Evolutionary conservation across 306 rosid species (phyloP), one percentile per base, ranked within the genome.

Genomic region (Cucurbita moschata): DNA sequence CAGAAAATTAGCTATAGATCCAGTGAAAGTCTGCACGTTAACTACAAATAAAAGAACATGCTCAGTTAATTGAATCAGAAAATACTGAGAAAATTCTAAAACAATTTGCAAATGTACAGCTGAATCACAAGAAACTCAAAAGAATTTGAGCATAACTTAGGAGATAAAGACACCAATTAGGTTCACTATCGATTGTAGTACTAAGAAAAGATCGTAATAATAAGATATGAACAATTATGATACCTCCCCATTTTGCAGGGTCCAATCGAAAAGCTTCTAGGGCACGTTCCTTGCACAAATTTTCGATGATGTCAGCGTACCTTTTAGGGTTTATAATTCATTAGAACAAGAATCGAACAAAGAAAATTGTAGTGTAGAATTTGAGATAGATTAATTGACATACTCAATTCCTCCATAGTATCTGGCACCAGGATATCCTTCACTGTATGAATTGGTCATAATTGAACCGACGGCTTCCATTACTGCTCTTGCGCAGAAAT

Each of bases 211-310:
- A 0, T 8, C 10, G 8, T 8, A 43, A 43, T 55, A 13, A 55
- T 43, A 65, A 23, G 10, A 47, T 66, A 53, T 39, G 11, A 30
- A 10, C 71, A 43, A 60, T 39, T 40, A 37, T 44, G 35, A 60
- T 81, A 92, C 96, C 97, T 88, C 97, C 97, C 97, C 97, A 92
- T 81, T 88, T 88, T 44, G 87, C 88, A 5, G 96, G 95, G 86
- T 92, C 97, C 81, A 92, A 81, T 68, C 73, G 57, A 81, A 89
- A 92, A 77, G 96, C 81, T 83, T 85, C 95, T 14, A 92, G 64
- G 10, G 97, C 96, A 15, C 96, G 96, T 77, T 88, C 88, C 84
- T 86, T 90, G 79, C 97, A 91, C 55, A 91, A 81, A 57, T 83
- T 61, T 79, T 91, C 97, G 10, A 96, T 96, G 92, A 91, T 91